Evolutionary conservation across 495 filamentous ascomycete species (phyloP), one percentile per base, ranked within the genome.

Genomic region (Opeltia flavorubescens): DNA sequence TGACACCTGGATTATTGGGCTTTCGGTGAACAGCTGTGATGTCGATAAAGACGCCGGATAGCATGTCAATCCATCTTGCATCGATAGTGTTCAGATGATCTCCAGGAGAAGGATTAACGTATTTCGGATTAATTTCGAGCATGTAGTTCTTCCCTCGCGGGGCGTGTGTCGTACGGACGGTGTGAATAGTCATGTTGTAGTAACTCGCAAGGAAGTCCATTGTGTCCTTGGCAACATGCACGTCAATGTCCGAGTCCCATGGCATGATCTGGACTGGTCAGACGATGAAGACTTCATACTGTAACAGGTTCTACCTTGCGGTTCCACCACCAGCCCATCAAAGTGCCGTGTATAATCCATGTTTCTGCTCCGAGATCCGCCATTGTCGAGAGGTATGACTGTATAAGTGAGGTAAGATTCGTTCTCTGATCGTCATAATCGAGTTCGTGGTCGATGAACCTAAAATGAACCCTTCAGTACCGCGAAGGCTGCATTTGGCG

Each of bases 261-360:
- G 77, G 77, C 57, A 81, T 66, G 50, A 80, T 75, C 64, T 69
- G 46, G 20, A 11, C 9, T 46, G 29, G 7, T 44, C 20, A 52
- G 36, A 23, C 9, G 6, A 24, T 15, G 20, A 26, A 34, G 6
- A 24, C 12, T 15, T 1, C 13, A 17, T 38, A n/a, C 17, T 21
- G 29, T 5, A 28, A 27, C 26, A 27, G 24, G 26, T 26, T 49
- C 38, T 44, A 69, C 70, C 62, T 70, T 70, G 42, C 68, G 66
- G 55, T 77, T 80, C 76, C 76, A 80, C 70, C 71, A 80, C 75
- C 76, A 78, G 20, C 74, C 69, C 24, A 80, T 59, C 41, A 80
- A 64, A 2, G 70, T 70, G 18, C 76, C 76, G 49, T 80, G 76
- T 69, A 78, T 78, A 33, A 80, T 72, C 76, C 76, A 80, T 30